Evolutionary conservation across 345 rosid species (phyloP).

Genomic region (Pistacia atlantica): DNA sequence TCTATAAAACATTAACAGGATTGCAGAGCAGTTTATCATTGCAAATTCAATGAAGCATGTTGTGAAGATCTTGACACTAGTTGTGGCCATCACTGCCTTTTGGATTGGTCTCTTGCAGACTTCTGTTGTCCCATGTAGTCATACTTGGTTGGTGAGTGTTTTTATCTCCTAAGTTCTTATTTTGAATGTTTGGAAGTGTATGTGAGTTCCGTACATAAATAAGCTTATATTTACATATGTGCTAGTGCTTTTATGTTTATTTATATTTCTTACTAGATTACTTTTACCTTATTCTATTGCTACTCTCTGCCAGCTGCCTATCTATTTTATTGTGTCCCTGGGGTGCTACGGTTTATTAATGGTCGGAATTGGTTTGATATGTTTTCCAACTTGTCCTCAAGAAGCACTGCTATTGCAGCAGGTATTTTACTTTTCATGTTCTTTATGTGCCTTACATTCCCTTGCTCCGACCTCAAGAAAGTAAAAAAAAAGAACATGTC

Average conservation of each 20-base stretch:
- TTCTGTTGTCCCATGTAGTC: conserved; percentile 43
- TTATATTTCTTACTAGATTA: background rate
- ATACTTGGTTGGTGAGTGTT: conserved; percentile 58
- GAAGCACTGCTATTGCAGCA: conserved; percentile 68
- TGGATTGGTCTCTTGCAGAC: conserved; percentile 66
- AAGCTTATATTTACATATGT: background rate
- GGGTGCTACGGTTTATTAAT: conserved; percentile 81
- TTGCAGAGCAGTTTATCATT: background rate
- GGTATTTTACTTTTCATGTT: conserved; percentile 34
- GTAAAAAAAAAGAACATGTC: background rate
- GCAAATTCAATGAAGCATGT: conserved; percentile 53
- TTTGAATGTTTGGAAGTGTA: background rate
- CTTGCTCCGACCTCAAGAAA: background rate
- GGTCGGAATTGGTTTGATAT: conserved; percentile 76
- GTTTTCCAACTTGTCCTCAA: conserved; percentile 75
- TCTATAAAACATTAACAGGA: conserved; percentile 9
- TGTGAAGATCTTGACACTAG: conserved; percentile 50
- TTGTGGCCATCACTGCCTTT: conserved; percentile 49
- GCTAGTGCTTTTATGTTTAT: background rate
- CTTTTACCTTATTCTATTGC: background rate
- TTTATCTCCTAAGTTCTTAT: background rate
- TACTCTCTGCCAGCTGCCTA: conserved; percentile 46
- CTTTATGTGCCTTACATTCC: too few species aligned
- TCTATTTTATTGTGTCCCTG: conserved; percentile 65
- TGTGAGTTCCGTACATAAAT: background rate